These are phyloP conservation scores for Castanospermum australe DNA, from an alignment of 306 rosid species.

Conservation along the genomic window DNA sequence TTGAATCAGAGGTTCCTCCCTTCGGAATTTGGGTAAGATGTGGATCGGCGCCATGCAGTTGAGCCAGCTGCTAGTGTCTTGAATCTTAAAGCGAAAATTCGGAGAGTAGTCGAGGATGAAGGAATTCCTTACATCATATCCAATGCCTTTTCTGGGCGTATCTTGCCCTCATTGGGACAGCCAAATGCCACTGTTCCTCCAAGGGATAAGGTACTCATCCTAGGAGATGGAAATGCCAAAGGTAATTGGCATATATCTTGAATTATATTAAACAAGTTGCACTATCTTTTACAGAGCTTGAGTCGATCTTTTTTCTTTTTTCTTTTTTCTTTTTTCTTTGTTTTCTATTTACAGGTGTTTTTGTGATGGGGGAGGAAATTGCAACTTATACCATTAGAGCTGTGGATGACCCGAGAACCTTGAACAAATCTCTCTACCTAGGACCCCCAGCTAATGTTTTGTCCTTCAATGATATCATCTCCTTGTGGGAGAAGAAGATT, in stretches of 20 bases:
- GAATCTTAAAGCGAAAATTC: background rate
- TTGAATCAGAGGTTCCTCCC: slow-evolving; percentile 20
- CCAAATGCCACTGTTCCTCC: background rate
- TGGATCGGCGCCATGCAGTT: background rate
- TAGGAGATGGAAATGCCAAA: slow-evolving; percentile 22
- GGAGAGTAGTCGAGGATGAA: slow-evolving; percentile 15
- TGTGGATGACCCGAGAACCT: slow-evolving; percentile 24
- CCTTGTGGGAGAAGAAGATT: slow-evolving; percentile 25
- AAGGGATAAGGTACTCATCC: background rate
- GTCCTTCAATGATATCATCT: background rate
- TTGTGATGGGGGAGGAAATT: slow-evolving; percentile 14
- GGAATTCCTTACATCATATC: slow-evolving; percentile 13
- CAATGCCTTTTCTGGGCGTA: background rate
- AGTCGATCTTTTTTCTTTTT: too few species aligned
- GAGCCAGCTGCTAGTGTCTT: background rate
- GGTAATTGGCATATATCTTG: background rate
- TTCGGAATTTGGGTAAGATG: slow-evolving; percentile 12
- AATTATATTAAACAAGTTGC: background rate
- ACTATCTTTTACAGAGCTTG: background rate
- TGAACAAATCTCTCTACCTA: slow-evolving; percentile 10
- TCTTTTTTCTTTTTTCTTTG: too few species aligned
- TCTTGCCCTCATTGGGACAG: slow-evolving; percentile 1
- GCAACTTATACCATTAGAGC: slow-evolving; percentile 13
- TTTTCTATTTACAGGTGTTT: background rate
- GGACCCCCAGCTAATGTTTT: background rate